A percentile compares a stretch with the other conserved stretches of the same genome.
Conservation (phyloP, 2,329 filamentous ascomycete genomes). For the Capronia epimyces region DNA sequence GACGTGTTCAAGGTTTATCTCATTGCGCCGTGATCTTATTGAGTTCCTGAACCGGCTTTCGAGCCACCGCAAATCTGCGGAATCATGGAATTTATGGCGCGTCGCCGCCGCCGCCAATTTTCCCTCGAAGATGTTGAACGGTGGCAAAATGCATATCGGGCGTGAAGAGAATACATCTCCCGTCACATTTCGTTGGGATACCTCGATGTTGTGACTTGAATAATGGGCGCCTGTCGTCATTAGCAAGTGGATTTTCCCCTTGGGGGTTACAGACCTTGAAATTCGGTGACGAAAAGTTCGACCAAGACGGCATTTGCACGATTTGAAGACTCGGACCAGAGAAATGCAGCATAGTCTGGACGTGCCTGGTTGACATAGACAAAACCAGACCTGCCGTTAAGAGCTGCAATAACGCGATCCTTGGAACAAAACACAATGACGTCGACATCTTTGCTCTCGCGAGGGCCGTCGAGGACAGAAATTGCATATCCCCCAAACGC, state of each 20-base stretch:
- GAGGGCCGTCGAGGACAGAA: no score
- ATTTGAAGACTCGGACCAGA: not conserved
- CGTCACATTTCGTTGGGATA: not conserved
- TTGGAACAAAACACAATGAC: no score
- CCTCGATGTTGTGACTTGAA: not conserved
- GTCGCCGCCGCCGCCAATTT: not conserved
- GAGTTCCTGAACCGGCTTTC: not conserved
- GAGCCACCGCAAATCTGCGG: conserved; percentile 1
- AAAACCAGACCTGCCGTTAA: no score
- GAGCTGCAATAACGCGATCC: no score
- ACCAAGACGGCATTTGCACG: not conserved
- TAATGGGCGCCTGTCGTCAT: not conserved
- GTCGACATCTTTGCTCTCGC: no score
- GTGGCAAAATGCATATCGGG: not conserved
- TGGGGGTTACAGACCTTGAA: not conserved
- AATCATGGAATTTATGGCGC: not conserved
- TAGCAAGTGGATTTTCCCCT: not conserved
- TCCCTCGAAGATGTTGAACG: not conserved
- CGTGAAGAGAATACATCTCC: not conserved
- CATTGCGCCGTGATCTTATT: not conserved
- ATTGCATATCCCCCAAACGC: no score
- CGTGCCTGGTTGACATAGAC: not conserved
- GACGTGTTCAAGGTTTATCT: not conserved
- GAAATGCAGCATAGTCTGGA: not conserved
- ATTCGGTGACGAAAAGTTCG: not conserved